A percentile compares a stretch with the other conserved stretches of the same genome.
phyloP scores from a whole-genome alignment of 257 asterid species.

The Primulina huaijiensis region DNA sequence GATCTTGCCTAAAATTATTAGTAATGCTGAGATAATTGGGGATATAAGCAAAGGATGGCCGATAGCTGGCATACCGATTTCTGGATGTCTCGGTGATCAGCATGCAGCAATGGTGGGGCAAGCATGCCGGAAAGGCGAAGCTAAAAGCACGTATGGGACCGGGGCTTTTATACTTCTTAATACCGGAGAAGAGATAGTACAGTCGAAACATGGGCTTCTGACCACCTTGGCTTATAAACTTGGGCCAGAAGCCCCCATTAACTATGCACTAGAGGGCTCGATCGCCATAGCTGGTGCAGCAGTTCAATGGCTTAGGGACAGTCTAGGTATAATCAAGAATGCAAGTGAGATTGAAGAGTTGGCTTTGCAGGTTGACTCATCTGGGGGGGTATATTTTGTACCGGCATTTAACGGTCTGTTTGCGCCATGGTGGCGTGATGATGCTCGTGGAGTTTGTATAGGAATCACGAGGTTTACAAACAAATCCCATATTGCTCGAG shows the following conservation, averaged over 20 bases:
- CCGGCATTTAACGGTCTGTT: slow-evolving; percentile 95
- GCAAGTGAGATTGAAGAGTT: slow-evolving; percentile 89
- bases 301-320: slow-evolving; percentile 93
- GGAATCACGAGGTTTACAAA: slow-evolving; percentile 93
- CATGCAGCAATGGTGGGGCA: slow-evolving; percentile 98
- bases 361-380: slow-evolving; percentile 68
- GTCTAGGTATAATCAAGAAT: slow-evolving; percentile 73
- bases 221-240: slow-evolving; percentile 85
- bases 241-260: slow-evolving; percentile 75
- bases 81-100: slow-evolving; percentile 95
- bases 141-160: slow-evolving; percentile 89
- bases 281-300: slow-evolving; percentile 99
- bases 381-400: slow-evolving; percentile 89
- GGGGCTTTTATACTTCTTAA: slow-evolving; percentile 90
- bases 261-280: slow-evolving; percentile 93
- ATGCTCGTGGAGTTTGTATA: slow-evolving; percentile 84
- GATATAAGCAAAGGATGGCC: slow-evolving; percentile 73
- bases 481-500: slow-evolving; percentile 89
- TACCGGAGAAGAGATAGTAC: slow-evolving; percentile 63
- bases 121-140: slow-evolving; percentile 82
- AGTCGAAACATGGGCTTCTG: slow-evolving; percentile 71
- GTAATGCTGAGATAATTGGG: slow-evolving; percentile 79
- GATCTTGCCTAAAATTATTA: slow-evolving; percentile 68
- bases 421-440: slow-evolving; percentile 99
- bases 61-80: slow-evolving; percentile 63